A percentile compares a stretch with the other conserved stretches of the same genome.
These are phyloP conservation scores for Lentinula sp. DNA, from an alignment of 768 basidiomycete genomes.

Conservation along the genomic window DNA sequence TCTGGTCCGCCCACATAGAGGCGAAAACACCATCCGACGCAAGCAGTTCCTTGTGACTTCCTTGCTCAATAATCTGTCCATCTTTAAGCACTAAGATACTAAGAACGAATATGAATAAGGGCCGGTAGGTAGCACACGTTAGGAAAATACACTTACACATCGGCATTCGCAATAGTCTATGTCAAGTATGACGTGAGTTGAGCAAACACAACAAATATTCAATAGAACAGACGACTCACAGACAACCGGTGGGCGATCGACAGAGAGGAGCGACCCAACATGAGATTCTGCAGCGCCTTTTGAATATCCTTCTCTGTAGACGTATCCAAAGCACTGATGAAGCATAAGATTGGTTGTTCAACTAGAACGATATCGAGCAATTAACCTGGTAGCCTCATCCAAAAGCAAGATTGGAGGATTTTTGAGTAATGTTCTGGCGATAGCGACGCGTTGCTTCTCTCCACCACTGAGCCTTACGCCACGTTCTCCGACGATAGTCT, in stretches of 20 bases:
- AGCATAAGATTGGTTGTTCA: background rate
- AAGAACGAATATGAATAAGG: slow-evolving; percentile 5
- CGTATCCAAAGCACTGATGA: slow-evolving; percentile 72
- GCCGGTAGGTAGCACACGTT: background rate
- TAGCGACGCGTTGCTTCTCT: slow-evolving; percentile 86
- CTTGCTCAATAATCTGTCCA: slow-evolving; percentile 81
- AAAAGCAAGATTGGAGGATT: slow-evolving; percentile 78
- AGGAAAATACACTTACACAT: slow-evolving; percentile 37
- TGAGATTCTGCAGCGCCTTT: slow-evolving; percentile 76
- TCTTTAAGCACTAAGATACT: slow-evolving; percentile 91
- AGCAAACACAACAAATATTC: slow-evolving; percentile 12
- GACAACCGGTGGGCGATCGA: slow-evolving; percentile 79
- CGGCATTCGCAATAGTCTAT: slow-evolving; percentile 52
- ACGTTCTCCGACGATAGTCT: slow-evolving; percentile 86
- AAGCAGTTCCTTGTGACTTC: slow-evolving; percentile 73
- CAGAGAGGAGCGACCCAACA: slow-evolving; percentile 64
- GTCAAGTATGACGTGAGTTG: background rate
- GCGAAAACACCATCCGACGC: slow-evolving; percentile 69
- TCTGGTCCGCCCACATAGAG: slow-evolving; percentile 85
- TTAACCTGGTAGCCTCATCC: slow-evolving; percentile 70
- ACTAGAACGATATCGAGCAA: background rate
- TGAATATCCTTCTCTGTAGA: slow-evolving; percentile 89
- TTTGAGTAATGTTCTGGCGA: slow-evolving; percentile 83
- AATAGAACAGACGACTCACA: slow-evolving; percentile 32
- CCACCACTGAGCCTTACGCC: slow-evolving; percentile 83